These are phyloP conservation scores for Leishmania tropica DNA, from an alignment of 208 protist species.

Conservation along the genomic window DNA sequence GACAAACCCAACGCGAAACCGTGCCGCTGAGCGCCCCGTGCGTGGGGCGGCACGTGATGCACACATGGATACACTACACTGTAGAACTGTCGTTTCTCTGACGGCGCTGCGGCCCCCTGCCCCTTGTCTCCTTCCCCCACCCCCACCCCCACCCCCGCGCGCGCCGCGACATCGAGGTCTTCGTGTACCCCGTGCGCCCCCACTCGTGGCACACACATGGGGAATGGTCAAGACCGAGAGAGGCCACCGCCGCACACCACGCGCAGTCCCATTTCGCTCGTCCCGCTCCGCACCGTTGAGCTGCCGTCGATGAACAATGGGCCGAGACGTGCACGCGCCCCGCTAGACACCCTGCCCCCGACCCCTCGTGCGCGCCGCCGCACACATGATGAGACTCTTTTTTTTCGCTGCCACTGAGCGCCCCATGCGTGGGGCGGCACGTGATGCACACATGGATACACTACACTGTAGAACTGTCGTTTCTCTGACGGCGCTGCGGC, in stretches of 20 bases:
- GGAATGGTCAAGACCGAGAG: conserved; percentile 4
- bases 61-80: conserved; percentile 21
- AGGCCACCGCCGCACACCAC: neutral
- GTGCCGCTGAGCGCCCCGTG: conserved; percentile 10
- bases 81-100: conserved; percentile 19
- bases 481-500: conserved; percentile 6
- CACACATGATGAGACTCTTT: conserved; percentile 6
- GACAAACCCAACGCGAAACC: no score
- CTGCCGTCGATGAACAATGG: neutral
- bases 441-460: conserved; percentile 24
- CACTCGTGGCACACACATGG: conserved; percentile 14
- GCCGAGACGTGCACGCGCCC: neutral
- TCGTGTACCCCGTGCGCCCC: conserved; percentile 19
- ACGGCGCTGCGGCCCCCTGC: neutral
- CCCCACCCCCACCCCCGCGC: neutral
- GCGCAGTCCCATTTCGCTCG: conserved; percentile 25
- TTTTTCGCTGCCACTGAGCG: conserved; percentile 16
- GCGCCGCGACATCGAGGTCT: neutral
- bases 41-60: conserved; percentile 16
- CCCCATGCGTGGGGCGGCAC: neutral
- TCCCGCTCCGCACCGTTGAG: conserved; percentile 18
- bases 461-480: conserved; percentile 17
- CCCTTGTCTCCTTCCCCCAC: neutral
- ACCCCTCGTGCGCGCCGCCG: neutral
- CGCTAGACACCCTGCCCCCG: neutral